phyloP scores from a whole-genome alignment of 164 flowering plant species.

The Vitis vinifera region DNA sequence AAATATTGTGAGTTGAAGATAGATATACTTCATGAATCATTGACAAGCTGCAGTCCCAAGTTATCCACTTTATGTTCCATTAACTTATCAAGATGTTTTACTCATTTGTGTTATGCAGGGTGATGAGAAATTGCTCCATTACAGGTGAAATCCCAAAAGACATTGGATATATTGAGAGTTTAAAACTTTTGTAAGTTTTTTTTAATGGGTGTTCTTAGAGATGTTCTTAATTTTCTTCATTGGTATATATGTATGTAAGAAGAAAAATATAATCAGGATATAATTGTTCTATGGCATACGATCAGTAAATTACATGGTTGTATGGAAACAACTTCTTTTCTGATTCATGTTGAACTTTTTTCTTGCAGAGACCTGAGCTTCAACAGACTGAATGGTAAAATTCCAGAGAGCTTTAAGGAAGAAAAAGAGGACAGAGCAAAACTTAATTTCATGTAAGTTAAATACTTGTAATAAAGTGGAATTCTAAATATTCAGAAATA shows the following conservation, averaged over 20 bases:
- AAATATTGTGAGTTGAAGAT: slow-evolving; percentile 52
- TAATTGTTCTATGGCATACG: too few species aligned
- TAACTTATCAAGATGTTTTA: not conserved
- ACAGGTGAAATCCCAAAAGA: slow-evolving; percentile 55
- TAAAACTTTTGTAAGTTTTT: slow-evolving; percentile 59
- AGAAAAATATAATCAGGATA: too few species aligned
- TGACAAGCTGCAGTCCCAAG: not conserved
- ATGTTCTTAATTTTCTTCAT: too few species aligned
- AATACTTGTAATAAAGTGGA: not conserved
- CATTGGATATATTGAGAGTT: slow-evolving; percentile 28
- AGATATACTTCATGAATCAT: not conserved
- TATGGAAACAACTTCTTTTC: too few species aligned
- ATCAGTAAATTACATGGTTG: too few species aligned
- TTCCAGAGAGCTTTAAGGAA: slow-evolving; percentile 32
- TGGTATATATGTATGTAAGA: too few species aligned
- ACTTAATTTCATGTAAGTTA: slow-evolving; percentile 37
- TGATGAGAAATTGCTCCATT: slow-evolving; percentile 66
- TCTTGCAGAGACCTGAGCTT: slow-evolving; percentile 62
- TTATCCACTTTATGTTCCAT: not conserved
- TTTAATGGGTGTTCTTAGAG: too few species aligned
- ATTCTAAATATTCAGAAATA: too few species aligned
- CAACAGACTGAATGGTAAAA: slow-evolving; percentile 55
- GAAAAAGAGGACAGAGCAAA: not conserved
- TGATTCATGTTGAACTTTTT: not conserved
- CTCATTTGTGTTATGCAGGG: slow-evolving; percentile 34